Conservation (phyloP, 257 asterid genomes). For the Verbena officinalis region DNA sequence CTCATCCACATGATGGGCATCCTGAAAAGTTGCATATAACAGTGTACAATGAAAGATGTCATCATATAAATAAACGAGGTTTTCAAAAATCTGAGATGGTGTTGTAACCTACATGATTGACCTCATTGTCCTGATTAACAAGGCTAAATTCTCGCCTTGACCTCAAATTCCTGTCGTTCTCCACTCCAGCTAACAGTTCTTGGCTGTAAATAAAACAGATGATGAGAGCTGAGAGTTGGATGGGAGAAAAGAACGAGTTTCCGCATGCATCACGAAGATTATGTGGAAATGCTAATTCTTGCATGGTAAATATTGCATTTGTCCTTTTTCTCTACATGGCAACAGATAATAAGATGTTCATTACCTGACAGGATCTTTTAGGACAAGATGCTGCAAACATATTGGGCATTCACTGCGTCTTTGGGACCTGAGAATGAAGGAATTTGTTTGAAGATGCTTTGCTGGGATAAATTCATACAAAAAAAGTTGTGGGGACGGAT, state of each 20-base stretch:
- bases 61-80: not conserved
- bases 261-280: not conserved
- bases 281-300: too few relatives aligned
- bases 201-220: slow-evolving; percentile 47
- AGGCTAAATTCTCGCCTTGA: slow-evolving; percentile 26
- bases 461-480: not conserved
- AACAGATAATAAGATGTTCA: not conserved
- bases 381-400: slow-evolving; percentile 60
- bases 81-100: not conserved
- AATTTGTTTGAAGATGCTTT: not conserved
- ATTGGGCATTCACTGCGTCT: slow-evolving; percentile 73
- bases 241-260: not conserved
- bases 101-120: slow-evolving; percentile 33
- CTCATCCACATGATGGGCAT: slow-evolving; percentile 30
- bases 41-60: not conserved
- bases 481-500: not conserved
- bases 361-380: slow-evolving; percentile 66
- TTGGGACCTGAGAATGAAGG: slow-evolving; percentile 55
- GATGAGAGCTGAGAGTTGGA: slow-evolving; percentile 3
- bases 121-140: slow-evolving; percentile 36
- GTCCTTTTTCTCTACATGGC: not conserved
- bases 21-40: slow-evolving; percentile 33
- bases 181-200: slow-evolving; percentile 57
- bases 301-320: not conserved
- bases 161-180: slow-evolving; percentile 45